Evolutionary conservation across 78 protist genomes (phyloP).

Genomic region (Dictyostelium citrinum): DNA sequence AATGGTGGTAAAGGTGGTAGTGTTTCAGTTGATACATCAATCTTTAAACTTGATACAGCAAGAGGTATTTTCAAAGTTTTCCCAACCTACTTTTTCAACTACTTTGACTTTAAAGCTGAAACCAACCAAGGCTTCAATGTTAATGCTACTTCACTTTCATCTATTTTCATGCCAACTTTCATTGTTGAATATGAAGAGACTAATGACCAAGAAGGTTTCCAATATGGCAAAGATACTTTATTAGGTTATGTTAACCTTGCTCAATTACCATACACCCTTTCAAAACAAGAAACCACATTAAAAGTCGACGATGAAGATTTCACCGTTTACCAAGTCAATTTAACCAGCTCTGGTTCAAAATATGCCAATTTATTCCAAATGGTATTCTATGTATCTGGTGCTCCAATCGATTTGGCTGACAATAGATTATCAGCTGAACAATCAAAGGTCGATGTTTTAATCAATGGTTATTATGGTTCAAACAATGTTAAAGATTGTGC

Average conservation of each 20-base stretch:
- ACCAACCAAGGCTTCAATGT: not conserved
- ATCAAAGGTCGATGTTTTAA: conserved; percentile 31
- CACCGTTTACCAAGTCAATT: not conserved
- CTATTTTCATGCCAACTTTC: conserved; percentile 3
- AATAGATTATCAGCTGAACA: not conserved
- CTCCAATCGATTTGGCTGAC: not conserved
- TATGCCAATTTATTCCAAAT: not conserved
- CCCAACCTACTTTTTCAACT: conserved; percentile 8
- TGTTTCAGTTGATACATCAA: conserved; percentile 14
- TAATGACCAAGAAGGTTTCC: conserved; percentile 21
- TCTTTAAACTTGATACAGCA: not conserved
- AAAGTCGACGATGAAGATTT: not conserved
- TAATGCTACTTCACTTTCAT: not conserved
- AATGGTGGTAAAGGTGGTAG: not conserved
- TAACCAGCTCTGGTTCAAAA: not conserved
- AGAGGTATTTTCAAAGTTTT: not conserved
- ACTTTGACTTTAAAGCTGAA: not conserved
- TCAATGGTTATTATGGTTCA: conserved; percentile 18
- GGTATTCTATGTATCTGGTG: conserved; percentile 26
- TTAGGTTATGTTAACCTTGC: conserved; percentile 22
- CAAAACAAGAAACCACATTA: not conserved
- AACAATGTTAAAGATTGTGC: not conserved
- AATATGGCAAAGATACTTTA: conserved; percentile 12
- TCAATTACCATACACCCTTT: not conserved
- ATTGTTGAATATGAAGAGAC: conserved; percentile 50